Evolutionary conservation across 1,284 basidiomycete genomes (phyloP), one percentile per base, ranked within the genome.

Genomic region (Apiotrichum gracile): DNA sequence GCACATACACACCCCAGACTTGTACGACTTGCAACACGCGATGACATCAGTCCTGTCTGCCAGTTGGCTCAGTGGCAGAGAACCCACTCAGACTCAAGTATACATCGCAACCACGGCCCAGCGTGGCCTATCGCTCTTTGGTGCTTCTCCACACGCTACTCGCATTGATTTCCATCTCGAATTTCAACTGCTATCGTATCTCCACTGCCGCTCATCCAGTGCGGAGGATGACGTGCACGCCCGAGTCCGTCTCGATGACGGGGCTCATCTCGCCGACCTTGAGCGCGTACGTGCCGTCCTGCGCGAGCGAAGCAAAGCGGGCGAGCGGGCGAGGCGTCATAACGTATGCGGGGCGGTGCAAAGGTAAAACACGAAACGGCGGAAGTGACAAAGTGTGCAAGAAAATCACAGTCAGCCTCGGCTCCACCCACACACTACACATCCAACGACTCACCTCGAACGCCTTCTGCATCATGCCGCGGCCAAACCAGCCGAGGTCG

Each of bases 391-490:
- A 31, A 31, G 31, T 31, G 31, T 13, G 31, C 9, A 5, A 10
- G 12, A 10, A 31, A 2, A 13, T 31, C 9, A 31, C 12, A 31
- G 31, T 31, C 31, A 31, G 31, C 31, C 10, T 10, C 16, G 12
- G 31, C 31, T 13, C 31, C 12, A 14, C 3, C 13, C 40, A n/a
- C 24, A 42, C 8, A 42, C 8, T 16, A 14, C 16, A 21, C 26
- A 31, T 27, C 43, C 4, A n/a, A n/a, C 4, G n/a, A 61, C 63
- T 58, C 61, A 74, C 74, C 69, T 97, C 93, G 69, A 99, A 99
- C 22, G 91, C 85, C 76, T 91, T 92, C 77, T 99, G 96, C 96
- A 99, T 99, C 79, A 90, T 86, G 3, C 88, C 89, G 16, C 77
- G 82, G 2, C 81, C 82, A 69, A 99, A 99, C 78, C 79, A 81